These are phyloP conservation scores for Pleurozium schreberi DNA, from an alignment of 225 moss, liverwort and hornwort species.

Conservation along the genomic window DNA sequence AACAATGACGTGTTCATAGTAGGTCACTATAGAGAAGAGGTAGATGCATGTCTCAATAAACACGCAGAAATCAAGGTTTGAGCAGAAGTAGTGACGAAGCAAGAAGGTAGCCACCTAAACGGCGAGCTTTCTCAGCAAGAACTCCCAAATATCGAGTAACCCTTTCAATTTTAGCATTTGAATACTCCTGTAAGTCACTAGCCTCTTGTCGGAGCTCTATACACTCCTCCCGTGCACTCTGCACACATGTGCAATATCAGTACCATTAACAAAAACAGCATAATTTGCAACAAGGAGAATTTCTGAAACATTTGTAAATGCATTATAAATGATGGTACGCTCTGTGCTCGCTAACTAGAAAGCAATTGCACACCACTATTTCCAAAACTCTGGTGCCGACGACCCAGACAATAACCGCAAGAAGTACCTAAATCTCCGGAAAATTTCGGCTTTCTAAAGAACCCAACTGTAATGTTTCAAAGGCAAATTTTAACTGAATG, in stretches of 20 bases:
- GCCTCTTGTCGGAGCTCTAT: constrained; percentile 93
- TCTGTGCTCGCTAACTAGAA: neutral
- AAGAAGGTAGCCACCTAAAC: constrained; percentile 37
- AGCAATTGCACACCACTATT: neutral
- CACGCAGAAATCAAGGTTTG: neutral
- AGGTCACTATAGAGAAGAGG: neutral
- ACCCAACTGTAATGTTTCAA: neutral
- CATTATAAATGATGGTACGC: neutral
- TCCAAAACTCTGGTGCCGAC: neutral
- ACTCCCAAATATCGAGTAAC: constrained; percentile 93
- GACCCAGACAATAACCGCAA: neutral
- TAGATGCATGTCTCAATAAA: neutral
- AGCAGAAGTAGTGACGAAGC: neutral
- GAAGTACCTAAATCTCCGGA: neutral
- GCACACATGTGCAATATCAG: neutral
- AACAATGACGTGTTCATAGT: neutral
- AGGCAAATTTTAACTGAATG: neutral
- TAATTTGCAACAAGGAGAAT: neutral
- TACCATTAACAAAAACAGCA: neutral
- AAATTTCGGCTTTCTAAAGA: neutral
- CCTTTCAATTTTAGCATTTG: constrained; percentile 86
- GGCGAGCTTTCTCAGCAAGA: constrained; percentile 92
- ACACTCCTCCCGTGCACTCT: constrained; percentile 79
- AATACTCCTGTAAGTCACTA: constrained; percentile 96
- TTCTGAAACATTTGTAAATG: neutral